Conservation (phyloP, 257 asterid genomes). For the Nicotiana tomentosiformis region DNA sequence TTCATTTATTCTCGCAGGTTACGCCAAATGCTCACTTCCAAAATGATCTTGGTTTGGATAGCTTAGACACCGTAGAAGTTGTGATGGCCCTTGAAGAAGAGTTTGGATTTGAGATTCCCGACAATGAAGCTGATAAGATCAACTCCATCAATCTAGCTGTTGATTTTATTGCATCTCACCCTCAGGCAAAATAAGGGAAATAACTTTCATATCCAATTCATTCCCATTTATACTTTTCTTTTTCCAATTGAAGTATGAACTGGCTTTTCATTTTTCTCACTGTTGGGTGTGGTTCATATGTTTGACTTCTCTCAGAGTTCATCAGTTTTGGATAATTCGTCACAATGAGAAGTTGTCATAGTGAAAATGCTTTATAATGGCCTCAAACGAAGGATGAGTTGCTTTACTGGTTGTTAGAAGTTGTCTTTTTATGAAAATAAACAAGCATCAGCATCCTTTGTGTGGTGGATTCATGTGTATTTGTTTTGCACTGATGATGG, state of each 20-base stretch:
- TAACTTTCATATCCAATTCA: not conserved
- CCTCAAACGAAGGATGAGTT: not conserved
- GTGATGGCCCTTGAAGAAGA: constrained; percentile 36
- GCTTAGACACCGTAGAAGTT: constrained; percentile 18
- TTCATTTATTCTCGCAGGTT: constrained; percentile 12
- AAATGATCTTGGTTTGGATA: constrained; percentile 37
- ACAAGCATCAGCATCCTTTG: not conserved
- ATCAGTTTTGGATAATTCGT: not conserved
- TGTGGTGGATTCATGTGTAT: not conserved
- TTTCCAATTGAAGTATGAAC: not conserved
- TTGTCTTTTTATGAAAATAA: not conserved
- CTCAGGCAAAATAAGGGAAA: constrained; percentile 24
- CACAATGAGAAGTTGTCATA: not conserved
- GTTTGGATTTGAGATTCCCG: constrained; percentile 33
- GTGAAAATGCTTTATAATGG: not conserved
- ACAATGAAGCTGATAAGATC: constrained; percentile 32
- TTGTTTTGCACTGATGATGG: not conserved
- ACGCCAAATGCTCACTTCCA: constrained; percentile 32
- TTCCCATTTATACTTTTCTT: not conserved
- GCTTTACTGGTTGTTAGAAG: not conserved
- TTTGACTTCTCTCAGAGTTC: not conserved
- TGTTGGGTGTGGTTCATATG: not conserved
- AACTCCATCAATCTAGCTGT: constrained; percentile 23
- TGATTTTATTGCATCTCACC: constrained; percentile 27
- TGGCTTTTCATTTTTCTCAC: not conserved